These are phyloP conservation scores for Heritiera fomes DNA, from an alignment of 345 rosid species.

Conservation along the genomic window DNA sequence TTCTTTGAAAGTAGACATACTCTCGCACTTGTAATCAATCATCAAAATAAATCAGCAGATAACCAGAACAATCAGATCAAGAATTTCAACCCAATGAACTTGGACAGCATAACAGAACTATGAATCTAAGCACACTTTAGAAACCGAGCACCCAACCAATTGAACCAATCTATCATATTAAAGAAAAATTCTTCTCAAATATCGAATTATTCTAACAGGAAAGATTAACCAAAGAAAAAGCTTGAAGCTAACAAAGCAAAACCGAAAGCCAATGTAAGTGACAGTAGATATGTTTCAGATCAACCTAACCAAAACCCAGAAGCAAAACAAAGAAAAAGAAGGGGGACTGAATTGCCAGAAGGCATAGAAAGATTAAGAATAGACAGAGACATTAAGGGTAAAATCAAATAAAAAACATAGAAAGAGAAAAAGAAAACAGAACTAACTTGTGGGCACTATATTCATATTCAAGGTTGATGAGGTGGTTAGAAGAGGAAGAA, in stretches of 20 bases:
- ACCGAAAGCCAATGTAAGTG: not conserved
- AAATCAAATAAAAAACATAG: not conserved
- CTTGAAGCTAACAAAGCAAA: not conserved
- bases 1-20: not conserved
- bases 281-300: not conserved
- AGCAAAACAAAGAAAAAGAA: not conserved
- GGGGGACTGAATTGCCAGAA: not conserved
- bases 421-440: not conserved
- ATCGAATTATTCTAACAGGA: not conserved
- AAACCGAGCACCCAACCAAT: not conserved
- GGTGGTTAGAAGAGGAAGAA: constrained; percentile 54
- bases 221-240: not conserved
- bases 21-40: not conserved
- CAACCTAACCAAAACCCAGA: constrained; percentile 25
- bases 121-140: not conserved
- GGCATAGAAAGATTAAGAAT: not conserved
- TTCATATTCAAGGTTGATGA: constrained; percentile 71
- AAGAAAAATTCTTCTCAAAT: not conserved
- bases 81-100: not conserved
- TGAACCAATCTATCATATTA: not conserved
- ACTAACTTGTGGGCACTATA: constrained; percentile 92
- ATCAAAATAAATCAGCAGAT: not conserved
- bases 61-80: not conserved
- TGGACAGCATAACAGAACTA: not conserved
- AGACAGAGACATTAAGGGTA: not conserved